These are phyloP conservation scores for Fusarium setosum DNA, from an alignment of 2,329 filamentous ascomycete genomes.

Conservation along the genomic window DNA sequence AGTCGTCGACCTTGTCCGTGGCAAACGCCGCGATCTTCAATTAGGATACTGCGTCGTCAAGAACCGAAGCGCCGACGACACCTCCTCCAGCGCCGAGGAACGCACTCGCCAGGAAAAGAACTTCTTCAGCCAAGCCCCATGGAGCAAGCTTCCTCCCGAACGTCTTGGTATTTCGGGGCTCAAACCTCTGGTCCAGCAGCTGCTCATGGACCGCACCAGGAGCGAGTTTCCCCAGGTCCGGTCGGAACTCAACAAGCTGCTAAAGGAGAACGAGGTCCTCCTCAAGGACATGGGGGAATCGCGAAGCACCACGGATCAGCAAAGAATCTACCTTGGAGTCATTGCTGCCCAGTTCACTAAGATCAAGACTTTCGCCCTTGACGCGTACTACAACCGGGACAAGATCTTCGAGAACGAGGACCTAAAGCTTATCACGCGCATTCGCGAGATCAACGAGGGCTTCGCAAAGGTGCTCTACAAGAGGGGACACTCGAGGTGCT, in stretches of 20 bases:
- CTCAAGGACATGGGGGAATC: slow-evolving; percentile 48
- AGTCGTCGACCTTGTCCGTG: slow-evolving; percentile 55
- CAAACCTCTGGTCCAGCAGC: slow-evolving; percentile 46
- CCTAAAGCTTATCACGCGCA: slow-evolving; percentile 51
- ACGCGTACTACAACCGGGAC: slow-evolving; percentile 49
- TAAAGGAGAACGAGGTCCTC: slow-evolving; percentile 10
- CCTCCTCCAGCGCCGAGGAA: slow-evolving; percentile 42
- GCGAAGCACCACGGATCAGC: slow-evolving; percentile 41
- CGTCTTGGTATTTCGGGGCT: slow-evolving; percentile 51
- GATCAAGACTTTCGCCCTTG: slow-evolving; percentile 45
- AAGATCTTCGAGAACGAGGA: slow-evolving; percentile 42
- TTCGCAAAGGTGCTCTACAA: slow-evolving; percentile 47
- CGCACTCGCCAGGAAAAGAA: slow-evolving; percentile 47
- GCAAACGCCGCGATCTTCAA: slow-evolving; percentile 53
- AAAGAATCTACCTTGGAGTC: slow-evolving; percentile 50
- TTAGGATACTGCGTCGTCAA: slow-evolving; percentile 62
- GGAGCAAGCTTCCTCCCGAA: slow-evolving; percentile 45
- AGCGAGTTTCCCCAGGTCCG: slow-evolving; percentile 51
- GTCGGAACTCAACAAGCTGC: slow-evolving; percentile 39
- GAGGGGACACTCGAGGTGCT: slow-evolving; percentile 33
- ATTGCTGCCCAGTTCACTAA: slow-evolving; percentile 47
- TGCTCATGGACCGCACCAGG: slow-evolving; percentile 56
- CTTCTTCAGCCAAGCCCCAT: slow-evolving; percentile 53
- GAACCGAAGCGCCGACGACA: slow-evolving; percentile 59
- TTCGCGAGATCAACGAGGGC: slow-evolving; percentile 51